Conservation (phyloP, 2,329 filamentous ascomycete genomes). For the Cladosporium oxysporum region DNA sequence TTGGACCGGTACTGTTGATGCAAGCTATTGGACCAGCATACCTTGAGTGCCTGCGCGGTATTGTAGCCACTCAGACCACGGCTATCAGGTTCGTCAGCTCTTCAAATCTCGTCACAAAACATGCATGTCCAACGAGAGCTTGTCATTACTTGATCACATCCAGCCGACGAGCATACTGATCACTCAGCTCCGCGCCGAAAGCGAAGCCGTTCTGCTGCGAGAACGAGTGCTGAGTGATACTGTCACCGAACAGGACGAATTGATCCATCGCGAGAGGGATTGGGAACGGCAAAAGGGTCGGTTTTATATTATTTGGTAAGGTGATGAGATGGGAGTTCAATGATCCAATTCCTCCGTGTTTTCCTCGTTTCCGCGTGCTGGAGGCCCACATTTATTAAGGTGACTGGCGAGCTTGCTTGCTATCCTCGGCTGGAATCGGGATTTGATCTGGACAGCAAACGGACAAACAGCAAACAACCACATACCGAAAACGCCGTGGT, state of each 20-base stretch:
- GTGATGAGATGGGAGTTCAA: neutral
- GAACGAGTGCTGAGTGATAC: constrained; percentile 72
- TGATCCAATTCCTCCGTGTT: constrained; percentile 9
- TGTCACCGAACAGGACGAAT: constrained; percentile 83
- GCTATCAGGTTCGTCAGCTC: constrained; percentile 8
- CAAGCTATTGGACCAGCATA: neutral
- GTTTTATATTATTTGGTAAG: neutral
- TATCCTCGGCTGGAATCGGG: constrained; percentile 13
- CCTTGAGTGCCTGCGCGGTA: constrained; percentile 66
- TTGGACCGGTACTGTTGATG: neutral
- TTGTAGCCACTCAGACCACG: constrained; percentile 85
- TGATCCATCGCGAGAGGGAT: constrained; percentile 49
- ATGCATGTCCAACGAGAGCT: constrained; percentile 9
- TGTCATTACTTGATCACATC: constrained; percentile 71
- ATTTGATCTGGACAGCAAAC: neutral
- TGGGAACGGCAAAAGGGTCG: neutral
- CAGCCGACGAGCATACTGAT: constrained; percentile 70
- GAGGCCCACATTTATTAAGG: constrained; percentile 8
- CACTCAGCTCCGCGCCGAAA: constrained; percentile 70
- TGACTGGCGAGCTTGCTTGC: neutral
- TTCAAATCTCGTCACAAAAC: neutral
- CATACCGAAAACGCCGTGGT: neutral
- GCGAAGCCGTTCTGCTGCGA: constrained; percentile 66
- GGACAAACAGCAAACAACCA: neutral
- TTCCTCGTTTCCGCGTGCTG: neutral